These are phyloP conservation scores for Trapa bicornis DNA, from an alignment of 345 rosid species.

Conservation along the genomic window DNA sequence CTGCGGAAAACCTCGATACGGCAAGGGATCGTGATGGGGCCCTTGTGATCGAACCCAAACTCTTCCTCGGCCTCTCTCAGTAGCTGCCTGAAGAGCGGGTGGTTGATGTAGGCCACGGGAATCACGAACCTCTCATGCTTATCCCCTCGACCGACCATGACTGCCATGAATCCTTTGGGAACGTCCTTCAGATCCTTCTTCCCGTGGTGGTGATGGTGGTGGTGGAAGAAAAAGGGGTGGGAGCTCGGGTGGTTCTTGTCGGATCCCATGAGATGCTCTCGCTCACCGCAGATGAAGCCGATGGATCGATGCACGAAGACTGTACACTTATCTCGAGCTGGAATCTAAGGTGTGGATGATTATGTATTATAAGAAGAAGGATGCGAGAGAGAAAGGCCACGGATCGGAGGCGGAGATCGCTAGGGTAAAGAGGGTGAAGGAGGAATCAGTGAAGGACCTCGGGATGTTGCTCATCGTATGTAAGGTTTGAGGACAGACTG, in stretches of 20 bases:
- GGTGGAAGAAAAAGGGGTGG: slow-evolving; percentile 28
- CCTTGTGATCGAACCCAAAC: slow-evolving; percentile 64
- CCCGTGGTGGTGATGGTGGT: slow-evolving; percentile 10
- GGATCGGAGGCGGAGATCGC: slow-evolving; percentile 75
- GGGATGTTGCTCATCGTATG: slow-evolving; percentile 87
- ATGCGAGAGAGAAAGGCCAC: slow-evolving; percentile 56
- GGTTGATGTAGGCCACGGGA: slow-evolving; percentile 66
- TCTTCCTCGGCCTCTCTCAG: slow-evolving; percentile 73
- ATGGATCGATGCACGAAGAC: background rate
- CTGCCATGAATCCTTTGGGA: slow-evolving; percentile 67
- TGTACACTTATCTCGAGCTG: background rate
- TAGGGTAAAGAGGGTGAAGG: slow-evolving; percentile 54
- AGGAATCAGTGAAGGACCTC: slow-evolving; percentile 57
- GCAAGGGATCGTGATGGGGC: slow-evolving; percentile 80
- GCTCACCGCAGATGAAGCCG: background rate
- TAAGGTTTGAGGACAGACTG: slow-evolving; percentile 10
- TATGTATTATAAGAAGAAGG: slow-evolving; percentile 19
- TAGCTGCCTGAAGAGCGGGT: slow-evolving; percentile 53
- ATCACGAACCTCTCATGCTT: slow-evolving; percentile 63
- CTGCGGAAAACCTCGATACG: slow-evolving; percentile 58
- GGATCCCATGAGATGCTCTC: background rate
- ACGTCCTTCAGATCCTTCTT: slow-evolving; percentile 25
- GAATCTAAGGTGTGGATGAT: no score
- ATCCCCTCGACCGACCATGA: slow-evolving; percentile 68
- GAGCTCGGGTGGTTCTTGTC: slow-evolving; percentile 28